These are phyloP conservation scores for Alternaria ethzedia DNA, from an alignment of 2,329 filamentous ascomycete genomes.

Conservation along the genomic window DNA sequence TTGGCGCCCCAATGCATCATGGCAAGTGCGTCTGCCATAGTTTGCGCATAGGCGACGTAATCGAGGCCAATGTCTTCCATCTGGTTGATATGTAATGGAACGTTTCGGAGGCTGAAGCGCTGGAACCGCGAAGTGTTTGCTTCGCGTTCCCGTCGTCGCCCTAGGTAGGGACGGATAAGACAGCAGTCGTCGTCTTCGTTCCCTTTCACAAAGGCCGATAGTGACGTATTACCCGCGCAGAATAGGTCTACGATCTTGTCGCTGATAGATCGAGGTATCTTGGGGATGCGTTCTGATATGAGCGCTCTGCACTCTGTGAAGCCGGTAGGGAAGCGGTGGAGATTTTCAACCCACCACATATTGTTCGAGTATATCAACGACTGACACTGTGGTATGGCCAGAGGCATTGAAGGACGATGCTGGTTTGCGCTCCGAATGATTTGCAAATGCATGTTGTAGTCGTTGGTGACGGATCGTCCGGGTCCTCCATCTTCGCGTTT, in stretches of 20 bases:
- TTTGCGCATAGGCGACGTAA: conserved; percentile 45
- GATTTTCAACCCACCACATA: conserved; percentile 5
- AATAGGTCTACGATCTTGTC: conserved; percentile 21
- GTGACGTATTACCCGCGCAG: conserved; percentile 12
- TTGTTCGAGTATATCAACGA: conserved; percentile 15
- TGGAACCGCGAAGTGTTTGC: conserved; percentile 20
- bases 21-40: conserved; percentile 60
- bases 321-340: conserved; percentile 14
- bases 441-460: conserved; percentile 22
- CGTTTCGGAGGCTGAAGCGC: conserved; percentile 52
- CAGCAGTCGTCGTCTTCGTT: conserved; percentile 52
- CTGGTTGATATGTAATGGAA: conserved; percentile 58
- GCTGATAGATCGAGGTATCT: conserved; percentile 13
- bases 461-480: conserved; percentile 22
- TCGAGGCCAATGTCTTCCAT: conserved; percentile 54
- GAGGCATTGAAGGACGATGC: conserved; percentile 3
- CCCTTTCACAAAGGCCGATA: conserved; percentile 15
- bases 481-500: conserved; percentile 29
- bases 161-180: conserved; percentile 59
- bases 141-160: conserved; percentile 33
- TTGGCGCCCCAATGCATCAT: conserved; percentile 57
- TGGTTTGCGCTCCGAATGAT: conserved; percentile 7
- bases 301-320: conserved; percentile 18
- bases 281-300: conserved; percentile 16
- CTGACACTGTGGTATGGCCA: conserved; percentile 20